A percentile compares a stretch with the other conserved stretches of the same genome.
phyloP scores from a whole-genome alignment of 352 stramenopile species.

The Globisporangium parvum region DNA sequence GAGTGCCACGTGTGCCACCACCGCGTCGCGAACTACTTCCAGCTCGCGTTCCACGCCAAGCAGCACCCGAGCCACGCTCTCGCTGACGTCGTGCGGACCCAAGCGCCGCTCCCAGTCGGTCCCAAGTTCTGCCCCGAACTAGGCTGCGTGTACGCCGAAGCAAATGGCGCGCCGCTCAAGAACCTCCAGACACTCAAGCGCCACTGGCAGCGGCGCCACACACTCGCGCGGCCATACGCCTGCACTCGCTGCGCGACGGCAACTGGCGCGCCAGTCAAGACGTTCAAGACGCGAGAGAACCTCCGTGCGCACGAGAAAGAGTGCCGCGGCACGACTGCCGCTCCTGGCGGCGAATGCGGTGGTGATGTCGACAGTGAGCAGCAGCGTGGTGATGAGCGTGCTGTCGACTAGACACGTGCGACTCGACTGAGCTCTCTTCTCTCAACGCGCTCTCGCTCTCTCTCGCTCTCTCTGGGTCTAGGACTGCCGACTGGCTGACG shows the following conservation, averaged over 20 bases:
- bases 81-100: slow-evolving; percentile 25
- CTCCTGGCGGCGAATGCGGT: slow-evolving; percentile 11
- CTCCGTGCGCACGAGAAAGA: slow-evolving; percentile 67
- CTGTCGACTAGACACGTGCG: neutral
- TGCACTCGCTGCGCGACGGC: slow-evolving; percentile 29
- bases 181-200: slow-evolving; percentile 70
- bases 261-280: slow-evolving; percentile 27
- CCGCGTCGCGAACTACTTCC: slow-evolving; percentile 61
- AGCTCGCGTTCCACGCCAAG: slow-evolving; percentile 66
- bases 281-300: slow-evolving; percentile 69
- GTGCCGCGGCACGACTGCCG: slow-evolving; percentile 9
- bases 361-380: neutral
- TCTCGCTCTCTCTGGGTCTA: no score
- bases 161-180: slow-evolving; percentile 38
- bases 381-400: neutral
- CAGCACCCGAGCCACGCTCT: slow-evolving; percentile 34
- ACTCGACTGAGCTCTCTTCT: neutral
- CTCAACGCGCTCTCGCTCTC: no score
- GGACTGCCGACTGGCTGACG: no score
- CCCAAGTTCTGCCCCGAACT: slow-evolving; percentile 56
- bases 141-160: slow-evolving; percentile 44
- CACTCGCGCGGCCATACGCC: slow-evolving; percentile 41
- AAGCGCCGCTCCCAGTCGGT: slow-evolving; percentile 43
- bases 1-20: slow-evolving; percentile 49
- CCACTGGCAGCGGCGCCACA: slow-evolving; percentile 65